Evolutionary conservation across 768 basidiomycete genomes (phyloP).

Genomic region (Trametopsis cervina): DNA sequence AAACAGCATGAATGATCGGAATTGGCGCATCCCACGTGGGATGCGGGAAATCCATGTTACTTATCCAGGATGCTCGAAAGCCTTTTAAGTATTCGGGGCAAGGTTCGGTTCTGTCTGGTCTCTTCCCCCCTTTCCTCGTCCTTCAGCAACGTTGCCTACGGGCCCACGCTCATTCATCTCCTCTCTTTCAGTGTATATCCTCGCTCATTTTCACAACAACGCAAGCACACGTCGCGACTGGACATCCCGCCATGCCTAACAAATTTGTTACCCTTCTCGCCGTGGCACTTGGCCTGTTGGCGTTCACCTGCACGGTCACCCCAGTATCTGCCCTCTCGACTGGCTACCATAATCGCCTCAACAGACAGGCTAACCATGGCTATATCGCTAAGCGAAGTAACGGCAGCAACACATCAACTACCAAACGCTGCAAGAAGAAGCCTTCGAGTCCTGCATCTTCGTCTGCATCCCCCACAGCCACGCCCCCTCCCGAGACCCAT

Average conservation of each 20-base stretch:
- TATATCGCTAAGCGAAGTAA: slow-evolving; percentile 36
- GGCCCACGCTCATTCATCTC: slow-evolving; percentile 13
- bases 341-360: slow-evolving; percentile 23
- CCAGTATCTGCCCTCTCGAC: slow-evolving; percentile 46
- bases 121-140: too few relatives aligned
- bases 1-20: too few relatives aligned
- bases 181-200: too few relatives aligned
- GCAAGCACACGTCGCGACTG: too few relatives aligned
- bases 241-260: slow-evolving; percentile 20
- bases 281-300: slow-evolving; percentile 49
- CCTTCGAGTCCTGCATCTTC: slow-evolving; percentile 27
- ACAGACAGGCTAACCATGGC: slow-evolving; percentile 36
- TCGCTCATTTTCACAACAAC: not conserved
- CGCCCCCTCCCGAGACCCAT: slow-evolving; percentile 5
- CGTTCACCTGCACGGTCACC: slow-evolving; percentile 38
- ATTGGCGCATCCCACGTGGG: too few relatives aligned
- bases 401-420: slow-evolving; percentile 43
- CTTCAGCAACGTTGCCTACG: slow-evolving; percentile 6
- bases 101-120: too few relatives aligned
- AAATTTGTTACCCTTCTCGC: slow-evolving; percentile 55
- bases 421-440: slow-evolving; percentile 53
- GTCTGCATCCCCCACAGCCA: slow-evolving; percentile 13
- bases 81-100: too few relatives aligned
- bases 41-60: too few relatives aligned
- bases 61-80: too few relatives aligned